Conservation (phyloP, 2,329 filamentous ascomycete species). For the Neoarthrinium moseri region DNA sequence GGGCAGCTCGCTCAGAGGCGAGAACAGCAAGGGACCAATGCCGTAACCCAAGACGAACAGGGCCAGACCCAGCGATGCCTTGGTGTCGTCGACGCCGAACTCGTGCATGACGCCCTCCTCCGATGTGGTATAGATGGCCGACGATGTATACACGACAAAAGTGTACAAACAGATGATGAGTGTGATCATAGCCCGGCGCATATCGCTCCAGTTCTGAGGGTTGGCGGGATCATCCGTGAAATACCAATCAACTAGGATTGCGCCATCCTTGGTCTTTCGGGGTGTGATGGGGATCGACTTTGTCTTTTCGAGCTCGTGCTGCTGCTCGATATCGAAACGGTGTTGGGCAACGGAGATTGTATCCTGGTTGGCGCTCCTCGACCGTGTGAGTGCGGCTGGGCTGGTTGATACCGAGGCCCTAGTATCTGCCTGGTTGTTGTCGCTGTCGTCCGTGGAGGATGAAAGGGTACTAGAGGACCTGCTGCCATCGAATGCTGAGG, state of each 20-base stretch:
- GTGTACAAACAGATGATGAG: conserved; percentile 55
- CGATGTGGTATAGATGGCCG: conserved; percentile 49
- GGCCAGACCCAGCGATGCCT: conserved; percentile 56
- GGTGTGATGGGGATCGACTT: conserved; percentile 27
- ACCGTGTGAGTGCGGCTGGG: conserved; percentile 15
- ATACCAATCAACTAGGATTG: conserved; percentile 31
- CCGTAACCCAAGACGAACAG: conserved; percentile 66
- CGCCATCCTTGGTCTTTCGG: conserved; percentile 24
- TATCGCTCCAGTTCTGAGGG: conserved; percentile 53
- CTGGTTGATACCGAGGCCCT: conserved; percentile 13
- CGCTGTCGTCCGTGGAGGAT: conserved; percentile 20
- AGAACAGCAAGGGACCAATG: conserved; percentile 63
- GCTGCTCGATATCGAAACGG: conserved; percentile 21
- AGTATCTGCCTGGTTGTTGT: conserved; percentile 13
- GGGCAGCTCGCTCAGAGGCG: conserved; percentile 66
- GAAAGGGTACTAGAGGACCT: conserved; percentile 11
- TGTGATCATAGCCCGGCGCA: conserved; percentile 39
- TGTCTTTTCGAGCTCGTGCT: conserved; percentile 23
- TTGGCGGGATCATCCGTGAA: conserved; percentile 54
- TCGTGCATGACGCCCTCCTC: conserved; percentile 45
- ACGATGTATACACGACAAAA: conserved; percentile 55
- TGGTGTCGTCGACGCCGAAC: conserved; percentile 51
- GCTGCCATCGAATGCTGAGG: not conserved
- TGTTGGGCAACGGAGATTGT: conserved; percentile 21
- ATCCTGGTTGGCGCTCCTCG: conserved; percentile 18